Percentiles rank a stretch among this genome's conserved stretches.
phyloP scores from a whole-genome alignment of 441 rosid genomes.

The Syzygium malaccense region DNA sequence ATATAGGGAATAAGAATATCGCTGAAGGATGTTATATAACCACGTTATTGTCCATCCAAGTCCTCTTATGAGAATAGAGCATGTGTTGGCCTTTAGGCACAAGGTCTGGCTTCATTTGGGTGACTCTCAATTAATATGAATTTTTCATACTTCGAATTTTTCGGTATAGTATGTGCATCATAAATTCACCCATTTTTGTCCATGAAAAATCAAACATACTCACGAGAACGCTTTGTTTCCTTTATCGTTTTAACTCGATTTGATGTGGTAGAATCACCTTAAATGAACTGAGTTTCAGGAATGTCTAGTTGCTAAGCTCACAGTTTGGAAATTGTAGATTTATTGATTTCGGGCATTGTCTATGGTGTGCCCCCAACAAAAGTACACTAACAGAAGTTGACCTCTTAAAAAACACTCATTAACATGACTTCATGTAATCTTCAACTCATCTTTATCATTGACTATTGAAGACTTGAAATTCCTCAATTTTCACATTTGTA shows the following conservation, averaged over 20 bases:
- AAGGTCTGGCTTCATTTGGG: background rate
- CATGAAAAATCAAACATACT: background rate
- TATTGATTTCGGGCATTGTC: background rate
- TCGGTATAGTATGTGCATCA: background rate
- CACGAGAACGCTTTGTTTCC: background rate
- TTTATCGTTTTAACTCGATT: background rate
- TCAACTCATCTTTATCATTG: background rate
- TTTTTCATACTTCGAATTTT: background rate
- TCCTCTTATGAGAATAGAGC: background rate
- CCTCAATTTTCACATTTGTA: background rate
- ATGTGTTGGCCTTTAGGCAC: background rate
- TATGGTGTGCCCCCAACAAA: background rate
- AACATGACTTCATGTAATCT: background rate
- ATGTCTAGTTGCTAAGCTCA: background rate
- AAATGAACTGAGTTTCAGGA: background rate
- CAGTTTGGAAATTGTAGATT: background rate
- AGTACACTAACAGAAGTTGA: background rate
- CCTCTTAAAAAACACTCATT: background rate
- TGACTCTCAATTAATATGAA: background rate
- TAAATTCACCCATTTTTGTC: background rate
- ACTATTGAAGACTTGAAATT: background rate
- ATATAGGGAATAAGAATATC: background rate
- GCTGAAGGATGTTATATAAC: background rate
- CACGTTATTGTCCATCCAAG: background rate
- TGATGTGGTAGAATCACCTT: background rate